Percentiles rank a stretch among this genome's conserved stretches.
Conservation (phyloP, 2,329 filamentous ascomycete genomes). For the Phoma sp. region DNA sequence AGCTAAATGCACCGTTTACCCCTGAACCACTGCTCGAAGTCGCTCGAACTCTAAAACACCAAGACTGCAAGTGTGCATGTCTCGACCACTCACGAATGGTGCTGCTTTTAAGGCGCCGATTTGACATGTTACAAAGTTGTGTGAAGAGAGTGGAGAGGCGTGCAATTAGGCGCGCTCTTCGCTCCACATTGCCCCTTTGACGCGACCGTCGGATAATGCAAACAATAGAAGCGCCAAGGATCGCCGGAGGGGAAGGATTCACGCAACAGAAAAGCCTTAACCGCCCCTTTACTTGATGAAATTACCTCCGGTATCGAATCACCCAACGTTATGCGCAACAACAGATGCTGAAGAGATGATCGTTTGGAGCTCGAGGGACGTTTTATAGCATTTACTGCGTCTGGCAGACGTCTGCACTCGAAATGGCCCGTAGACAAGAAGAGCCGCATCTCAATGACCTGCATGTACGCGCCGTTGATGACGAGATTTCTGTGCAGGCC, state of each 20-base stretch:
- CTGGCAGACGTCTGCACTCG: slow-evolving; percentile 2
- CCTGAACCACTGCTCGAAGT: slow-evolving; percentile 13
- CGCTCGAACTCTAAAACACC: slow-evolving; percentile 1
- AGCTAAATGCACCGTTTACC: slow-evolving; percentile 10
- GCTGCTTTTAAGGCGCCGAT: slow-evolving; percentile 4
- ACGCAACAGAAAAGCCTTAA: slow-evolving; percentile 1
- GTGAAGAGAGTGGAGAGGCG: neutral
- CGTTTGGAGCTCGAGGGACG: neutral
- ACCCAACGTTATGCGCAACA: neutral
- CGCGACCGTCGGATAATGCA: slow-evolving; percentile 4
- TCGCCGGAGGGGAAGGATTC: slow-evolving; percentile 3
- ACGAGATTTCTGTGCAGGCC: slow-evolving; percentile 5
- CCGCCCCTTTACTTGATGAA: slow-evolving; percentile 8
- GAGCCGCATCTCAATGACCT: neutral
- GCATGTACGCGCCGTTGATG: slow-evolving; percentile 6
- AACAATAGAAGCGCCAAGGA: slow-evolving; percentile 13
- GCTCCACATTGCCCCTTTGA: slow-evolving; percentile 19
- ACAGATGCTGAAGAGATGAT: neutral
- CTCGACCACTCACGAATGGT: slow-evolving; percentile 4
- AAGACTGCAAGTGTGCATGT: neutral
- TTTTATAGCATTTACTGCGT: slow-evolving; percentile 1
- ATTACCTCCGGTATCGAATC: neutral
- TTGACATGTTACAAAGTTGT: neutral
- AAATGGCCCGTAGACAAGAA: neutral
- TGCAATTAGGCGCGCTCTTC: slow-evolving; percentile 10